phyloP scores from a whole-genome alignment of 495 filamentous ascomycete species.

The Darksidea phi region DNA sequence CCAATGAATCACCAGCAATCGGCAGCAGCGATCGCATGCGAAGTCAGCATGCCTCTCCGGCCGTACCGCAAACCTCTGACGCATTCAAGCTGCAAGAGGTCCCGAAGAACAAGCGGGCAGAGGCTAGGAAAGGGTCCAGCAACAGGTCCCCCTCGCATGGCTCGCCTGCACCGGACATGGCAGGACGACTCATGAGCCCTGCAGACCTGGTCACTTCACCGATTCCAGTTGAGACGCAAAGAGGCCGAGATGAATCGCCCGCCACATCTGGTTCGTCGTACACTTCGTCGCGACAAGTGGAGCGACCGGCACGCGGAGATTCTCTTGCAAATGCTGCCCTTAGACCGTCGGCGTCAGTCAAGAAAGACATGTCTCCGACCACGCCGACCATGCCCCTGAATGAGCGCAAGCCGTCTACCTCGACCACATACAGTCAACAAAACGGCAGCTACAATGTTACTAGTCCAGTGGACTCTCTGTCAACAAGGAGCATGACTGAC shows the following conservation, averaged over 20 bases:
- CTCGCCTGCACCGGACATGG: constrained; percentile 23
- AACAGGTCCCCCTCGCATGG: constrained; percentile 20
- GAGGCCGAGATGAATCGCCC: constrained; percentile 22
- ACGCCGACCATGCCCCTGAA: constrained; percentile 33
- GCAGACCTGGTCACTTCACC: constrained; percentile 20
- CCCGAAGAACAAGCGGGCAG: constrained; percentile 64
- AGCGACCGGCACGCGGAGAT: constrained; percentile 58
- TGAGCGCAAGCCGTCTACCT: constrained; percentile 38
- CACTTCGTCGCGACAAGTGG: constrained; percentile 33
- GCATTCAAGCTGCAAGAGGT: constrained; percentile 75
- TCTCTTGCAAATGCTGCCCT: constrained; percentile 46
- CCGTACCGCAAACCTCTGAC: constrained; percentile 32
- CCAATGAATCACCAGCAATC: constrained; percentile 44
- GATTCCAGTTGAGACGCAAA: constrained; percentile 10
- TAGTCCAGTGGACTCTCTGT: constrained; percentile 45
- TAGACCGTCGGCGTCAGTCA: constrained; percentile 12
- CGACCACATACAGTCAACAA: constrained; percentile 24
- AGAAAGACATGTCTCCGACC: constrained; percentile 35
- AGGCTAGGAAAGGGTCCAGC: constrained; percentile 63
- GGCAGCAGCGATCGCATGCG: constrained; percentile 44
- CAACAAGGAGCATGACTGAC: constrained; percentile 35
- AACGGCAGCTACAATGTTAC: constrained; percentile 35
- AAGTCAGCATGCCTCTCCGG: constrained; percentile 36
- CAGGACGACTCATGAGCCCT: constrained; percentile 25
- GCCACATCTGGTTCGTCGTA: constrained; percentile 35